Conservation (phyloP, 805 yeast species). For the Metschnikowia gelsemii region DNA sequence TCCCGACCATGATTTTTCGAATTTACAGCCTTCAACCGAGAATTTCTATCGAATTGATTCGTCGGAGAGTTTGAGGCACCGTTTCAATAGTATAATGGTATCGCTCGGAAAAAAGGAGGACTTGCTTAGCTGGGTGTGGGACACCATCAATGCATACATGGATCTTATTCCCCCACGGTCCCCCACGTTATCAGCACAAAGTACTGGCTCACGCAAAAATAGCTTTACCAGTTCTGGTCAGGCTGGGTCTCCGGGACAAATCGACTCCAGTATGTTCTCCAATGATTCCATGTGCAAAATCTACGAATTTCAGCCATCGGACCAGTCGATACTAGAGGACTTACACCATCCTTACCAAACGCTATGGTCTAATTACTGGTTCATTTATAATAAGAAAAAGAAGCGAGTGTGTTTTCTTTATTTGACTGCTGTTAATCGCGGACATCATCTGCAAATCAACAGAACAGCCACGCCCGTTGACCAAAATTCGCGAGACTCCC, state of each 20-base stretch:
- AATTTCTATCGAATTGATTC: slow-evolving; percentile 40
- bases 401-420: slow-evolving; percentile 89
- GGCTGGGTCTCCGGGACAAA: slow-evolving; percentile 14
- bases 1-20: slow-evolving; percentile 93
- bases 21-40: slow-evolving; percentile 75
- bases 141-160: slow-evolving; percentile 78
- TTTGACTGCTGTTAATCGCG: slow-evolving; percentile 50
- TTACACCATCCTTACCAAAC: slow-evolving; percentile 45
- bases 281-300: slow-evolving; percentile 49
- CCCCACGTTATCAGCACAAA: slow-evolving; percentile 25
- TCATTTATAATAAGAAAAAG: slow-evolving; percentile 84
- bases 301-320: slow-evolving; percentile 61
- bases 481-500: slow-evolving; percentile 26
- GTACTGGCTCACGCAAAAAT: slow-evolving; percentile 27
- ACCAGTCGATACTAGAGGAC: slow-evolving; percentile 63
- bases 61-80: slow-evolving; percentile 52
- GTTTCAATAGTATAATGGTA: slow-evolving; percentile 74
- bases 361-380: slow-evolving; percentile 83
- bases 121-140: slow-evolving; percentile 75
- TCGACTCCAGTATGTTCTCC: slow-evolving; percentile 11
- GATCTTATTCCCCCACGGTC: slow-evolving; percentile 48
- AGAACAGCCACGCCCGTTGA: slow-evolving; percentile 18
- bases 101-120: slow-evolving; percentile 44
- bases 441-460: slow-evolving; percentile 32
- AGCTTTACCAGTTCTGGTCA: slow-evolving; percentile 24